These are phyloP conservation scores for Epipyxis sp. DNA, from an alignment of 108 stramenopile genomes.

Conservation along the genomic window DNA sequence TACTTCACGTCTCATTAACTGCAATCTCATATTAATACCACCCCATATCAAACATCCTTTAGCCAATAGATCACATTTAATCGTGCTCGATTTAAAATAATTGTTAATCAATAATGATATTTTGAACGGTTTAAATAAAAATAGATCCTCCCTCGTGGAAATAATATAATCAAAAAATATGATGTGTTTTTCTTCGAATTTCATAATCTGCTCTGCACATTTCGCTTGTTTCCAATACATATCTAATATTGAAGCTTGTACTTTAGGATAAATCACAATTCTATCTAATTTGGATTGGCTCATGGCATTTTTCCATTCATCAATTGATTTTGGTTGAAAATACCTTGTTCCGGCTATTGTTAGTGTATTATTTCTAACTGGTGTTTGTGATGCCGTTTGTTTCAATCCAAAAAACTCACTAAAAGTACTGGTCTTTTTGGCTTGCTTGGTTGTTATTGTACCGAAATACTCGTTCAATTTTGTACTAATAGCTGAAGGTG, in stretches of 20 bases:
- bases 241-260: not conserved
- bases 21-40: not conserved
- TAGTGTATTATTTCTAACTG: not conserved
- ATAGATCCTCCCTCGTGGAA: not conserved
- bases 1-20: not conserved
- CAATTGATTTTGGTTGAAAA: too few species aligned
- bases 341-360: too few species aligned
- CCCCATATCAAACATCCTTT: not conserved
- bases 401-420: not conserved
- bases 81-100: not conserved
- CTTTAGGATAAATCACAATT: not conserved
- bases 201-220: not conserved
- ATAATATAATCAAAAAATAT: not conserved
- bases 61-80: not conserved
- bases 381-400: not conserved
- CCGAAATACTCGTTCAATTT: not conserved
- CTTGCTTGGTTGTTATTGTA: too few species aligned
- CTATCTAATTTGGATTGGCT: not conserved
- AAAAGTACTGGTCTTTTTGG: too few species aligned
- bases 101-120: not conserved
- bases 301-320: not conserved
- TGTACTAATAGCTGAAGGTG: not conserved
- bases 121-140: not conserved
- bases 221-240: not conserved
- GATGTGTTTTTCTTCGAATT: not conserved